Evolutionary conservation across 148 eudicot genomes (phyloP), one percentile per base, ranked within the genome.

Genomic region (Fallopia convolvulus): DNA sequence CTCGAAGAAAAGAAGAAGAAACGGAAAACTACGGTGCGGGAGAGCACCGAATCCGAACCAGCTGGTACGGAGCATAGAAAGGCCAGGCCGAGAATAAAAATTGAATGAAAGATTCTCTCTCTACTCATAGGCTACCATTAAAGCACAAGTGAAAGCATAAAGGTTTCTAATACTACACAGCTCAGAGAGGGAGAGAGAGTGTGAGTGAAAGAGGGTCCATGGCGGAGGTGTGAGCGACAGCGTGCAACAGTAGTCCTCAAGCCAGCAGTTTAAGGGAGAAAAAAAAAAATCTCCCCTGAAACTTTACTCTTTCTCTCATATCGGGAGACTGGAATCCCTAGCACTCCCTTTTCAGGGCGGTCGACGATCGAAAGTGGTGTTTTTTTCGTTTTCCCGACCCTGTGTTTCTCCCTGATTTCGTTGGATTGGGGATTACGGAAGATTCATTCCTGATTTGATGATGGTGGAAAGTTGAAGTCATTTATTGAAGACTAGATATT

Each of bases 391-490:
- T 56, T 20, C 18, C n/a, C 17, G 55, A 50, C 10, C 3, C 8
- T 3, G 17, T 6, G 41, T 15, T 32, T 58, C 65, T 20, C 21
- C 21, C 26, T 21, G 65, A 58, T 58, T 17, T 33, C 66, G 32
- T 60, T 21, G 33, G 71, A 65, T 65, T 65, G n/a, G 41, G 17
- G 41, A 30, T 65, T 65, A 33, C 71, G 71, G 71, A 65, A 65
- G 71, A 32, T 65, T 65, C n/a, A 42, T 42, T 46, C 50, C 74
- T 0, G 23, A 72, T 41, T 65, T 65, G 40, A 20, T 71, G 60
- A 76, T 77, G 80, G 53, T 18, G 70, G 61, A 46, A 49, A 15
- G 18, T 73, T 75, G 79, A 79, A 53, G 42, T 17, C 12, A 60
- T 5, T 58, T 8, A 18, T 48, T 75, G 8, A 8, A 61, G 18